Evolutionary conservation across 2,329 filamentous ascomycete species (phyloP), one percentile per base, ranked within the genome.

Genomic region (Neonectria coccinea): DNA sequence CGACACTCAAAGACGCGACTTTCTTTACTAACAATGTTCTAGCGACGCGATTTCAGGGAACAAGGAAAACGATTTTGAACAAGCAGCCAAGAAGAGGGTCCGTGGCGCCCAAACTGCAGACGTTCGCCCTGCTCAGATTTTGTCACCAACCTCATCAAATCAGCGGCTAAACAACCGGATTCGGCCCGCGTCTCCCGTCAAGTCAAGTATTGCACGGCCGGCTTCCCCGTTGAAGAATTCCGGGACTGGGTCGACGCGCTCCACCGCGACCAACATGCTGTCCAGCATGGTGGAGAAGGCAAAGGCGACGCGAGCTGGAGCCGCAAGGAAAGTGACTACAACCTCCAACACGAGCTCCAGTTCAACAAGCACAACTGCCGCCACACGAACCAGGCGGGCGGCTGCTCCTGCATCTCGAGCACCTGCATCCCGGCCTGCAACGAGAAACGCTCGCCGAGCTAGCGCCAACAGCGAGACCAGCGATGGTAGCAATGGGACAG

Each of bases 91-190:
- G 83, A 94, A 94, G 80, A 84, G 80, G 72, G 78, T 81, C 16
- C 85, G 84, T 48, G 84, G 80, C 45, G 78, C 79, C 11, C 78
- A 79, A 60, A 82, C 79, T 20, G 81, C 80, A 63, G 83, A 80
- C 27, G 72, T 79, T 44, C 76, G 76, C 68, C 78, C 87, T 66
- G 80, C 84, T 54, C 85, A 91, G 77, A 86, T 97, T 41, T 84
- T 97, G 3, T 97, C 94, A 1, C 93, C 93, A 2, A 91, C 92
- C 56, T 94, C 92, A 0, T 90, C 91, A 63, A 97, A 97, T 75
- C 91, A 92, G 6, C 89, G 92, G 56, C 85, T 91, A 16, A 81
- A 70, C 63, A 76, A 78, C 20, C 86, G 88, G 53, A 81, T 77
- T 69, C 77, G 82, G 9, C 79, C 82, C 2, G 74, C 76, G 5